A percentile compares a stretch with the other conserved stretches of the same genome.
Conservation (phyloP, 1,284 basidiomycete species). For the Cutaneotrichosporon arboriforme region DNA sequence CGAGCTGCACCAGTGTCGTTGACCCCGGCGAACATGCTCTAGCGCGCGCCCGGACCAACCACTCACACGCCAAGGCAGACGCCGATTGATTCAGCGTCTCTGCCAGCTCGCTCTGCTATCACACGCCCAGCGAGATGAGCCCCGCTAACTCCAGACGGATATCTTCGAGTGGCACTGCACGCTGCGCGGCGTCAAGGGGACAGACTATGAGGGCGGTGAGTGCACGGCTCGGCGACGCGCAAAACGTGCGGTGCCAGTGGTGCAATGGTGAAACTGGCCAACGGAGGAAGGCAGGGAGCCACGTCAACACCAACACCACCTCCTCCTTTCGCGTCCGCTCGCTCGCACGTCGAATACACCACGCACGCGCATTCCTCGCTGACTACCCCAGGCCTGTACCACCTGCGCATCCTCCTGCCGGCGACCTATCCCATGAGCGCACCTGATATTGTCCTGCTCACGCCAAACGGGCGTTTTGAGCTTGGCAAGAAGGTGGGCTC, state of each 20-base stretch:
- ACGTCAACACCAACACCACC: neutral
- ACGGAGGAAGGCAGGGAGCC: no score
- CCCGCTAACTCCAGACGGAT: slow-evolving; percentile 29
- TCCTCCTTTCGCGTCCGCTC: no score
- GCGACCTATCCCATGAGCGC: slow-evolving; percentile 92
- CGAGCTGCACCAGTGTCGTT: no score
- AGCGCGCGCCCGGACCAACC: no score
- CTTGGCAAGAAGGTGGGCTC: slow-evolving; percentile 80
- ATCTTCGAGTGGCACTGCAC: slow-evolving; percentile 91
- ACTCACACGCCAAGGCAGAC: no score
- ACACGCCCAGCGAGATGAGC: neutral
- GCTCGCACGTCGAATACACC: no score
- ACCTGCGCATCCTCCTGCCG: slow-evolving; percentile 84
- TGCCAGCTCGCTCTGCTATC: no score
- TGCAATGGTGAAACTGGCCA: no score
- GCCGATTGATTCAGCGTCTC: no score
- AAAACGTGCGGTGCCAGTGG: neutral
- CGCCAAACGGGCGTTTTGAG: slow-evolving; percentile 92
- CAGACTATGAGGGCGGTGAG: slow-evolving; percentile 82
- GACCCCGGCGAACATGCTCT: no score
- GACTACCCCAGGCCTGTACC: slow-evolving; percentile 57
- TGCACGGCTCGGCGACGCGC: neutral
- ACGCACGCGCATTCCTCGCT: slow-evolving; percentile 5
- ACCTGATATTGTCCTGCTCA: slow-evolving; percentile 88
- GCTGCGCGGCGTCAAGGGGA: slow-evolving; percentile 74